Conservation (phyloP, 2,329 filamentous ascomycete species). For the Diaporthe citriasiana region DNA sequence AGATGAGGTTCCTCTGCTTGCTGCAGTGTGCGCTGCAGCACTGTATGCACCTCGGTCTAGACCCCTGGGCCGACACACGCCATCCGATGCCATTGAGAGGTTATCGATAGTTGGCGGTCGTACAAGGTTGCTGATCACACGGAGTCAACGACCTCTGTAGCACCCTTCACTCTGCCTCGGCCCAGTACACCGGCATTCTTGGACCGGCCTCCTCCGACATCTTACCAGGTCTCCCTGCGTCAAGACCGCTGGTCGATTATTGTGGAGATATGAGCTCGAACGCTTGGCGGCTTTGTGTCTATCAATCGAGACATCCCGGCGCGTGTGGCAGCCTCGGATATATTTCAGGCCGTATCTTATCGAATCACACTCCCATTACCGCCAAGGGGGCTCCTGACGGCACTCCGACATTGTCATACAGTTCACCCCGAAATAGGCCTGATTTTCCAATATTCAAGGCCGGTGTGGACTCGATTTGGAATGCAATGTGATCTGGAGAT, state of each 20-base stretch:
- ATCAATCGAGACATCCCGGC: constrained; percentile 12
- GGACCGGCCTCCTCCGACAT: constrained; percentile 18
- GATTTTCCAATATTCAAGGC: constrained; percentile 11
- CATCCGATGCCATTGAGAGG: constrained; percentile 31
- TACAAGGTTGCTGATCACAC: constrained; percentile 27
- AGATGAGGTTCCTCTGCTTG: constrained; percentile 24
- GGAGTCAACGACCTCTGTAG: constrained; percentile 7
- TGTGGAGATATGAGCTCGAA: constrained; percentile 14
- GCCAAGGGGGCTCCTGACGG: background rate
- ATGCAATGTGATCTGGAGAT: constrained; percentile 37
- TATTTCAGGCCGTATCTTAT: constrained; percentile 7
- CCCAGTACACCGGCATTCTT: background rate
- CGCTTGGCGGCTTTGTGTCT: background rate
- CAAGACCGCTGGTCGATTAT: background rate
- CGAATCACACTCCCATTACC: constrained; percentile 8
- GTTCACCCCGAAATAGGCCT: background rate
- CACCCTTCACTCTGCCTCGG: constrained; percentile 10
- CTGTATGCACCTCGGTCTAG: constrained; percentile 25
- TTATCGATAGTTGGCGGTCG: constrained; percentile 32
- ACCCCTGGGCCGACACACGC: constrained; percentile 23
- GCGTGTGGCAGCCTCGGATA: constrained; percentile 26
- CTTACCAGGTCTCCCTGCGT: constrained; percentile 4
- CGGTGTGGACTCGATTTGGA: constrained; percentile 22
- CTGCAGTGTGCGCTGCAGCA: background rate
- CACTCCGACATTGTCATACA: constrained; percentile 21